Evolutionary conservation across 306 rosid genomes (phyloP).

Genomic region (Trifolium dubium): DNA sequence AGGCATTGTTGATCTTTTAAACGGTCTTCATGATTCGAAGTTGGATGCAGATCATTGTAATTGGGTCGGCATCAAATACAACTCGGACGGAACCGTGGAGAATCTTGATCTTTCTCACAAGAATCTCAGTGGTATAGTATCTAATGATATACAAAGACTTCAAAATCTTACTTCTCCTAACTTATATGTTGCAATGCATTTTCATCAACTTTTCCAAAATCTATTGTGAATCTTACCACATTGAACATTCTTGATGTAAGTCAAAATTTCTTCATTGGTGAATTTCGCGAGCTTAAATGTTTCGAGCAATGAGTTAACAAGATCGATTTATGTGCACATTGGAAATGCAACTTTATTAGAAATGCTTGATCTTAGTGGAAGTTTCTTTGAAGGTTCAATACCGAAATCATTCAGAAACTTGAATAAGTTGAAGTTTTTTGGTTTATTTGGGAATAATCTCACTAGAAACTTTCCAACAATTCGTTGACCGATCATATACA

Average conservation of each 20-base stretch:
- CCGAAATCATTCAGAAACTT: constrained; percentile 67
- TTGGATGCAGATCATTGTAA: constrained; percentile 58
- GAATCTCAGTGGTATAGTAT: constrained; percentile 85
- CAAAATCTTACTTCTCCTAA: constrained; percentile 63
- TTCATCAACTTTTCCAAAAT: constrained; percentile 70
- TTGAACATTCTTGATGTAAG: constrained; percentile 77
- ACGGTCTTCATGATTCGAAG: constrained; percentile 69
- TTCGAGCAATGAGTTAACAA: constrained; percentile 83
- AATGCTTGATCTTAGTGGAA: constrained; percentile 87
- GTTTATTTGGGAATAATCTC: too few species aligned
- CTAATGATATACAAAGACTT: constrained; percentile 62
- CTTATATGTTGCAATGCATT: constrained; percentile 78
- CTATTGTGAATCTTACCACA: constrained; percentile 63
- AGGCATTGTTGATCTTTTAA: constrained; percentile 67
- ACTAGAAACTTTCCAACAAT: constrained; percentile 93
- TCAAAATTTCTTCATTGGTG: constrained; percentile 75
- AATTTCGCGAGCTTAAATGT: constrained; percentile 60
- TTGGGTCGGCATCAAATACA: constrained; percentile 83
- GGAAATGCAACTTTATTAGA: constrained; percentile 75
- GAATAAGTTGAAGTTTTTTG: constrained; percentile 86
- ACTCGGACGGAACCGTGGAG: constrained; percentile 60
- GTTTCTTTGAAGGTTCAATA: constrained; percentile 74
- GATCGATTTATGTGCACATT: constrained; percentile 70
- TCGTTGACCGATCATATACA: constrained; percentile 87
- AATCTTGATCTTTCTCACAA: constrained; percentile 77